These are phyloP conservation scores for Candida morakotiae DNA, from an alignment of 805 yeast species.

Conservation along the genomic window DNA sequence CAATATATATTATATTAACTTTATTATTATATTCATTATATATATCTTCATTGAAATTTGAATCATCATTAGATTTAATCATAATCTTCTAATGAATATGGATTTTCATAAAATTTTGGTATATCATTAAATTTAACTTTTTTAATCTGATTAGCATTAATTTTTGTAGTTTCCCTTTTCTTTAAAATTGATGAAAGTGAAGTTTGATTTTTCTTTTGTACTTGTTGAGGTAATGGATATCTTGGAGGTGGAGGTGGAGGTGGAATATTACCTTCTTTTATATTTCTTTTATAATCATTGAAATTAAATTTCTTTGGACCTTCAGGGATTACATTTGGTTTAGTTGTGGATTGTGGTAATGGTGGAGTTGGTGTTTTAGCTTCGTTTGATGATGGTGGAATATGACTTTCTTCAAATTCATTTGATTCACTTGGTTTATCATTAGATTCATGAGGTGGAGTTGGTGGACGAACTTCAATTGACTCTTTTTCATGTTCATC, in stretches of 20 bases:
- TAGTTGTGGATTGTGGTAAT: not conserved
- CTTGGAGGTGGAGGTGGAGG: not conserved
- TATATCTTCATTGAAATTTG: too few species aligned
- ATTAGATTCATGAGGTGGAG: too few species aligned
- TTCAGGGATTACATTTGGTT: not conserved
- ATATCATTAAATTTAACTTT: too few species aligned
- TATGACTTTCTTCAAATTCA: not conserved
- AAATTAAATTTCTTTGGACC: not conserved
- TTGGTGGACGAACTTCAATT: too few species aligned
- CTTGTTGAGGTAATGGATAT: not conserved
- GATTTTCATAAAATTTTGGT: too few species aligned
- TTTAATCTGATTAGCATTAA: too few species aligned
- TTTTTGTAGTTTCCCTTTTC: too few species aligned
- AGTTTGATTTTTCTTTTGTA: too few species aligned
- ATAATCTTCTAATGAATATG: too few species aligned
- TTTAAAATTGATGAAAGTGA: too few species aligned
- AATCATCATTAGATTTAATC: too few species aligned
- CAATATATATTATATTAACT: not conserved
- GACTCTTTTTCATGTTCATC: not conserved
- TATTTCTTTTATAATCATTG: not conserved
- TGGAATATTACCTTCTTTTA: not conserved
- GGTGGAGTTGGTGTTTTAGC: not conserved
- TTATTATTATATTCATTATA: too few species aligned
- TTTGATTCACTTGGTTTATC: not conserved
- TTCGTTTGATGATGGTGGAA: not conserved